Evolutionary conservation across 2,329 filamentous ascomycete genomes (phyloP), one percentile per base, ranked within the genome.

Genomic region (Xylogone sp.): DNA sequence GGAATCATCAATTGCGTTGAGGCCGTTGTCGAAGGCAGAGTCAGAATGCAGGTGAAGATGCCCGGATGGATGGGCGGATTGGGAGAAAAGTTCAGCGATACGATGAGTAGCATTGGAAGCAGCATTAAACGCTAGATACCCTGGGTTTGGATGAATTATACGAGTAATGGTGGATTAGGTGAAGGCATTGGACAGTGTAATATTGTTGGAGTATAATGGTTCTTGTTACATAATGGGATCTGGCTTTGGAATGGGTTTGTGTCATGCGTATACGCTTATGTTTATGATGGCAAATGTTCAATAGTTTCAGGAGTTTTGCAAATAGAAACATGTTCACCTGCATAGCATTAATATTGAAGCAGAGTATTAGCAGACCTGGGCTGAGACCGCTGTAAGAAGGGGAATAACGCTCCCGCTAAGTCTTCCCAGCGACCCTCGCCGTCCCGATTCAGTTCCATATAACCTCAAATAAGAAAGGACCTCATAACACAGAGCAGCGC

Each of bases 1-100:
- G 85, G 89, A 2, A 69, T 97, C 53, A 84, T 97, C 64, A 93
- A 95, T 65, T 74, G 86, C 29, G 73, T 99, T 50, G 93, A 96
- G 66, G 86, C 85, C 64, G 76, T 95, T 34, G 90, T 94, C 34
- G 93, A 99, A 70, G 93, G 91, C 0, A 84, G 90, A 60, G 81
- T 96, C 18, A 56, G 58, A 43, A 58, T 66, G 56, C 57, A 51
- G 24, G 59, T 65, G 50, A 61, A 61, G 53, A 51, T 63, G 46
- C 61, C 61, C 6, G 56, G 59, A 44, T 66, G 64, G 61, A 48
- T 56, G 39, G 65, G 63, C 1, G 61, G 62, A 1, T 48, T 63
- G 18, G 59, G 63, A 19, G 59, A n/a, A 62, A 44, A 62, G 49
- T 20, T 64, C 8, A 61, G 53, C 47, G 61, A 64, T 52, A 56